A percentile compares a stretch with the other conserved stretches of the same genome.
Conservation (phyloP, 331 rosid genomes). For the Malus hybrid region DNA sequence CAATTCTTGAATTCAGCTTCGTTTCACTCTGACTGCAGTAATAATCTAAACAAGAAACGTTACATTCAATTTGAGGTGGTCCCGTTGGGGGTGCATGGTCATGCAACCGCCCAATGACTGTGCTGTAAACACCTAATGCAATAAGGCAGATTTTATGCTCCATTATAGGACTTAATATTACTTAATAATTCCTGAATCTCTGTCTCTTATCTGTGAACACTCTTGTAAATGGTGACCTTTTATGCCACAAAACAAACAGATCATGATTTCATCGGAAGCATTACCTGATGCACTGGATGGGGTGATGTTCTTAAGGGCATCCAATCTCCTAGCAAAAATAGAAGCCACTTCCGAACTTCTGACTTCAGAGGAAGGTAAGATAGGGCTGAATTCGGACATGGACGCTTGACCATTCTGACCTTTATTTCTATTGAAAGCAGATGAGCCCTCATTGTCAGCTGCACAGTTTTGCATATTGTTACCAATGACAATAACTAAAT, state of each 20-base stretch:
- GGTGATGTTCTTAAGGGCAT: constrained; percentile 48
- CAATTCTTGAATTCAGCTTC: constrained; percentile 19
- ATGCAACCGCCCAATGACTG: constrained; percentile 64
- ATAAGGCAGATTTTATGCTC: constrained; percentile 27
- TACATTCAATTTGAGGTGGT: constrained; percentile 23
- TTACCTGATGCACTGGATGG: constrained; percentile 23
- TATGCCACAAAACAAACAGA: constrained; percentile 68
- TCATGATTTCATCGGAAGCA: constrained; percentile 17
- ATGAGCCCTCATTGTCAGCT: constrained; percentile 19
- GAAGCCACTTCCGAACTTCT: constrained; percentile 48
- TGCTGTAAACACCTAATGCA: constrained; percentile 46
- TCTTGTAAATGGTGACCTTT: constrained; percentile 55
- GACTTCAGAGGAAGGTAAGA: constrained; percentile 25
- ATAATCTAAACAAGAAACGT: constrained; percentile 15
- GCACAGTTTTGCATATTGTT: constrained; percentile 20
- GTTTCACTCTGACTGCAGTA: constrained; percentile 14
- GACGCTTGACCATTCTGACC: constrained; percentile 26
- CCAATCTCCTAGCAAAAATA: constrained; percentile 65
- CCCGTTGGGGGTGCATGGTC: constrained; percentile 37
- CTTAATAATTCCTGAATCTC: constrained; percentile 48
- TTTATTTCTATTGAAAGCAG: constrained; percentile 13
- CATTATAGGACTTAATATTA: constrained; percentile 30
- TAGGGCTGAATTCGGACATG: constrained; percentile 13
- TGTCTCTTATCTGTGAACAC: constrained; percentile 34
- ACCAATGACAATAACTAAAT: constrained; percentile 18